Percentiles rank a stretch among this genome's conserved stretches.
Conservation (phyloP, 768 basidiomycete genomes). For the Boletus rubropictus region DNA sequence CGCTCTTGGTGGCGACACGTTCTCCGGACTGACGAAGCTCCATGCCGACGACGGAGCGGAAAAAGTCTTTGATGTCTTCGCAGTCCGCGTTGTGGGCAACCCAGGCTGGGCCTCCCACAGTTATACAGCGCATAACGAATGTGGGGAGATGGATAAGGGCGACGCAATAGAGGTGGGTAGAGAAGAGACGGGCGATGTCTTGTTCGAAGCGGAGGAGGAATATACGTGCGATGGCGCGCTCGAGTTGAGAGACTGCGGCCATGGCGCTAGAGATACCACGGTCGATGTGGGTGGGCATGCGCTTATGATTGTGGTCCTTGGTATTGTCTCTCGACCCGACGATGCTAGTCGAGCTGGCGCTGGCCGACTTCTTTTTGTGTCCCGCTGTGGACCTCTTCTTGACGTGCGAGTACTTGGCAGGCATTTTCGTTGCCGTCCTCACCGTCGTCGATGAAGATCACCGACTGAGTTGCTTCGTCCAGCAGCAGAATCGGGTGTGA, state of each 20-base stretch:
- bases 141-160: conserved; percentile 63
- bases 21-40: conserved; percentile 75
- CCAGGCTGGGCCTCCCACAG: conserved; percentile 63
- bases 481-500: conserved; percentile 5
- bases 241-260: conserved; percentile 59
- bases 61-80: conserved; percentile 72
- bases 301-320: conserved; percentile 30
- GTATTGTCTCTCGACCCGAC: conserved; percentile 13
- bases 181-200: conserved; percentile 70
- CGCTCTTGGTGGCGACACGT: conserved; percentile 73
- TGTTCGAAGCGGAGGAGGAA: conserved; percentile 67
- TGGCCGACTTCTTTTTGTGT: conserved; percentile 40
- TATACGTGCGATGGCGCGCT: conserved; percentile 62
- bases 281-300: conserved; percentile 47
- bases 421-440: conserved; percentile 41
- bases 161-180: conserved; percentile 60
- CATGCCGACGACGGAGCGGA: conserved; percentile 65
- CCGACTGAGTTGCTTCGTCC: not conserved
- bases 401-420: conserved; percentile 71
- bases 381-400: conserved; percentile 55
- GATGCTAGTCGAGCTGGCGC: conserved; percentile 25
- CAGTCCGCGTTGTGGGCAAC: conserved; percentile 58
- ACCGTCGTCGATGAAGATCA: conserved; percentile 9
- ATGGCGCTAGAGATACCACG: conserved; percentile 50
- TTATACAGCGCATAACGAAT: conserved; percentile 58